Evolutionary conservation across 2,329 filamentous ascomycete genomes (phyloP).

Genomic region (Aspergillus uvarum): DNA sequence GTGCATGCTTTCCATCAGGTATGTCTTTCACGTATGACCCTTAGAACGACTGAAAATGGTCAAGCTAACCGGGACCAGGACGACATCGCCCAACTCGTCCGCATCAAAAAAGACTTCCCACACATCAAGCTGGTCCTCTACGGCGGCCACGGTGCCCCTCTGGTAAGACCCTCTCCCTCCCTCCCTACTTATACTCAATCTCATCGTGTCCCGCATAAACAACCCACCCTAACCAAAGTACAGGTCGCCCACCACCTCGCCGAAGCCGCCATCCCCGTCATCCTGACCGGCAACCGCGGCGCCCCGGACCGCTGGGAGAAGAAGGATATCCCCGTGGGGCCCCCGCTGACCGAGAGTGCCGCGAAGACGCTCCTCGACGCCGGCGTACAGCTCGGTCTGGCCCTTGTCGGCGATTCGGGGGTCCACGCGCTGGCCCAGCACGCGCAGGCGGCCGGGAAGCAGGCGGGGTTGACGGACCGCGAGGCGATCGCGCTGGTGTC

Average conservation of each 20-base stretch:
- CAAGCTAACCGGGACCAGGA: neutral
- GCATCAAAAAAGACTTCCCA: constrained; percentile 6
- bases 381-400: constrained; percentile 31
- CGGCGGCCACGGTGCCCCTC: neutral
- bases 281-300: constrained; percentile 42
- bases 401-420: constrained; percentile 30
- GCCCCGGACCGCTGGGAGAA: constrained; percentile 38
- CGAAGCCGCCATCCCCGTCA: constrained; percentile 43
- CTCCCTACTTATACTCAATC: too few relatives aligned
- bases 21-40: neutral
- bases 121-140: neutral
- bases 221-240: neutral
- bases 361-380: neutral
- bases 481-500: constrained; percentile 10
- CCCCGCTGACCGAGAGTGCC: constrained; percentile 42
- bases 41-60: neutral
- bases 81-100: constrained; percentile 7
- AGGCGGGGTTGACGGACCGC: constrained; percentile 2
- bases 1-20: constrained; percentile 5
- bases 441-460: constrained; percentile 10
- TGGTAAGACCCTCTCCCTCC: neutral
- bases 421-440: constrained; percentile 9
- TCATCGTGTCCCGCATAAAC: too few relatives aligned
- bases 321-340: constrained; percentile 42
- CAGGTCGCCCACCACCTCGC: constrained; percentile 44